Evolutionary conservation across 345 rosid species (phyloP), one percentile per base, ranked within the genome.

Genomic region (Syzygium aromaticum): DNA sequence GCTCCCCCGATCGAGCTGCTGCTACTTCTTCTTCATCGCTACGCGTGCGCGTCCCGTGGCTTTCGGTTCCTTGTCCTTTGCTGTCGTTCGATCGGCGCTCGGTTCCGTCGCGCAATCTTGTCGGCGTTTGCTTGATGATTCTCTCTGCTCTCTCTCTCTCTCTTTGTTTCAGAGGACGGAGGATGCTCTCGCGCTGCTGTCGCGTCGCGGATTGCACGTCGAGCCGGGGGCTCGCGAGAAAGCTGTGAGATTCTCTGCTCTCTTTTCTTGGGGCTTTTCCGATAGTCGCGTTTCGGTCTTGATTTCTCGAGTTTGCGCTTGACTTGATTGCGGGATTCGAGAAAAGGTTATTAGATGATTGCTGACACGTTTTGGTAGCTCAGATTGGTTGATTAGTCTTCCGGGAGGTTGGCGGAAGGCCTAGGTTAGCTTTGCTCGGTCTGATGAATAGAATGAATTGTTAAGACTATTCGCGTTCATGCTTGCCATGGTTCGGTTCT

Each of bases 171-270:
- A 91, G 97, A 91, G 91, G 88, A 85, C 87, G n/a, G 91, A 90
- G 86, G 93, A 85, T 85, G 90, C 91, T 5, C 52, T 93, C 43
- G 89, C 93, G 57, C 87, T 90, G 49, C 49, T 93, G 43, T 38
- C 93, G n/a, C 94, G 93, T 57, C 98, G 99, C 8, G 95, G 94
- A 22, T 90, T 92, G 86, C 99, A 96, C 86, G 94, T 95, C 54
- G 96, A 94, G 67, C 94, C 90, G 2, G 99, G 99, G 30, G 90
- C 95, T 88, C 98, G 99, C 27, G 99, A 96, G 92, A 93, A 95
- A 95, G 96, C 98, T 91, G 99, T 98, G 87, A 92, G 98, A 86
- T 46, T 87, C 82, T 73, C 49, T 11, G 56, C n/a, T 82, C 54
- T 83, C 54, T 82, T 30, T 82, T 23, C 21, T 40, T 54, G 54